Base-by-base conservation (phyloP, 805 yeast species). In the Candida rishiriensis region DNA sequence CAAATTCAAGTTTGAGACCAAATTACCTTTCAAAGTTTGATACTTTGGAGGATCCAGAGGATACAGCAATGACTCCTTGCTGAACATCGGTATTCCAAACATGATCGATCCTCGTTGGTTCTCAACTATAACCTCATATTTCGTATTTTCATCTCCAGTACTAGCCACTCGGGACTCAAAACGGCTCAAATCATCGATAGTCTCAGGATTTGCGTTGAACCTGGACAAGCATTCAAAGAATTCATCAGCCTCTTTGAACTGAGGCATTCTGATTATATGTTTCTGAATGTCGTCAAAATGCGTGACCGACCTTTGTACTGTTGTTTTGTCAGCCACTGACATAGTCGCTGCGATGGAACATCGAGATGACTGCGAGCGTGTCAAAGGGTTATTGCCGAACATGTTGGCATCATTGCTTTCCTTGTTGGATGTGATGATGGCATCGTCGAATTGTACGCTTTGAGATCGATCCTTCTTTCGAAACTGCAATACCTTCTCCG, bases 41-140 rank as follows among this genome's bases (percentile, higher is more conserved):
- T 56, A 76, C 44, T 63, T 65, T 1, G 78, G 70, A 2, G 82
- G 83, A 51, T 78, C 83, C 3, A 77, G 39, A 0, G 73, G 57
- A 3, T 78, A 75, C 6, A 77, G 44, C 33, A 78, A 59, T 1
- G 79, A 67, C 36, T 72, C 67, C 35, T 67, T 62, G 31, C 75
- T 66, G 50, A 69, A 78, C 38, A 75, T 46, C 2, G 80, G 79
- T 3, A 73, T 72, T 2, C 82, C 83, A 56, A 76, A 72, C 12
- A 75, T 32, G 38, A 72, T 73, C 40, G 73, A 55, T 0, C 83
- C 83, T 17, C 83, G 62, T 55, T 78, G 81, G 51, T 77, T 77
- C 50, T 78, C 83, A 8, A 76, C 58, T 1, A 78, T 55, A 34
- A 75, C 61, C 34, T 76, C 82, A 43, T 60, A 66, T 30, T 47